Base-by-base conservation (phyloP, 495 filamentous ascomycete genomes). In the Parmelia sp. region DNA sequence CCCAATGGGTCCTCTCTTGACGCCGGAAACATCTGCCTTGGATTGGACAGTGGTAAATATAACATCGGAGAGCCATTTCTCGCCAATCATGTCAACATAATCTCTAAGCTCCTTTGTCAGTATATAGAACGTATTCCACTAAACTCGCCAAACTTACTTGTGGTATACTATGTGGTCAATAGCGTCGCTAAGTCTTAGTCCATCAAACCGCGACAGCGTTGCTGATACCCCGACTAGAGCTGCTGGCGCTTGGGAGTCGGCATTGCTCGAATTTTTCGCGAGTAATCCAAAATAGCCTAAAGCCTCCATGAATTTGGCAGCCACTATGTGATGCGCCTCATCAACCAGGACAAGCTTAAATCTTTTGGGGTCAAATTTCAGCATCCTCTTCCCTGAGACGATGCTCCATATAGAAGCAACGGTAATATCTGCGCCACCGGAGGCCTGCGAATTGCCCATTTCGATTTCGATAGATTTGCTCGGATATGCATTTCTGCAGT, bases 161-260 rank as follows among this genome's bases (percentile, higher is more conserved):
- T 97, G 95, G 69, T 96, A 99, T 33, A 97, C 95, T 62, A 99
- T 93, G 65, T 96, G 88, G 68, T 97, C 94, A 65, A 99, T 89
- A 21, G 89, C 92, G 42, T 90, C 83, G 7, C 92, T 93, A 2
- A 99, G 78, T 56, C 83, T 83, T n/a, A 96, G 77, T 0, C 94
- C 94, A 75, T 99, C 94, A 58, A 87, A 88, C 29, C 94, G 83
- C 23, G 91, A 91, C 65, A 97, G 86, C 0, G 94, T 99, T 8
- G 94, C 94, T 27, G 91, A 96, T 11, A 99, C 92, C 6, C 94
- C 94, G 15, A 99, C 88, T 10, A 97, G 78, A 21, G 86, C 80
- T 21, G 91, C 91, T 6, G 84, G 83, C 67, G 36, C 25, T 61
- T n/a, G 27, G 29, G 6, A 11, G 4, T 21, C 51, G 7, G 51